A percentile compares a stretch with the other conserved stretches of the same genome.
phyloP scores from a whole-genome alignment of 306 rosid species.

The Glycine tomentella region DNA sequence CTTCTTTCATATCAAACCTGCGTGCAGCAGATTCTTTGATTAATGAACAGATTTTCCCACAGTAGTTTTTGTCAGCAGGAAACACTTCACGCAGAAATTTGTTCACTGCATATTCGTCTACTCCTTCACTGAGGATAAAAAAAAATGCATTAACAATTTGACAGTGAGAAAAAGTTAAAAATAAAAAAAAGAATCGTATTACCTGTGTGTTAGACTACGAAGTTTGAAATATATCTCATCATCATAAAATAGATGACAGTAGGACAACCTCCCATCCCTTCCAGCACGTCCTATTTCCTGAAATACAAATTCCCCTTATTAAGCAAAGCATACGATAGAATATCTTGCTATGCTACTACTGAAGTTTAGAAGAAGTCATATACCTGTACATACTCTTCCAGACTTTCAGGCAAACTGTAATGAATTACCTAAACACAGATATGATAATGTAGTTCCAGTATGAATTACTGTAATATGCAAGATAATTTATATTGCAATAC shows the following conservation, averaged over 20 bases:
- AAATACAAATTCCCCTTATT: constrained; percentile 37
- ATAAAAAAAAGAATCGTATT: background rate
- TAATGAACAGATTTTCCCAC: constrained; percentile 71
- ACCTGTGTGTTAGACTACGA: constrained; percentile 93
- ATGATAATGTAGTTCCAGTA: constrained; percentile 25
- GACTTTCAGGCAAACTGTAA: constrained; percentile 93
- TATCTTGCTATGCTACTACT: constrained; percentile 23
- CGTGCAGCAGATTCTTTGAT: constrained; percentile 87
- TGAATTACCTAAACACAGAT: constrained; percentile 81
- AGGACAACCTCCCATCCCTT: constrained; percentile 87
- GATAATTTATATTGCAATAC: constrained; percentile 33
- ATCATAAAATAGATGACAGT: constrained; percentile 87
- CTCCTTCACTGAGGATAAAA: constrained; percentile 81
- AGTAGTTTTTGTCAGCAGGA: constrained; percentile 55
- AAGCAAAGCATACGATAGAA: constrained; percentile 39
- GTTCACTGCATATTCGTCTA: constrained; percentile 81
- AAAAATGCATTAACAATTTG: constrained; percentile 36
- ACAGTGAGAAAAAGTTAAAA: constrained; percentile 3
- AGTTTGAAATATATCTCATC: constrained; percentile 79
- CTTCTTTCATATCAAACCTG: constrained; percentile 93
- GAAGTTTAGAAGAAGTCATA: constrained; percentile 41
- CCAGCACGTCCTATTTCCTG: constrained; percentile 98
- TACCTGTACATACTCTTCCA: constrained; percentile 97
- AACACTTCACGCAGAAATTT: constrained; percentile 79
- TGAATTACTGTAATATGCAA: constrained; percentile 33